Evolutionary conservation across 2,329 filamentous ascomycete species (phyloP).

Genomic region (Cryphonectria naterciae): DNA sequence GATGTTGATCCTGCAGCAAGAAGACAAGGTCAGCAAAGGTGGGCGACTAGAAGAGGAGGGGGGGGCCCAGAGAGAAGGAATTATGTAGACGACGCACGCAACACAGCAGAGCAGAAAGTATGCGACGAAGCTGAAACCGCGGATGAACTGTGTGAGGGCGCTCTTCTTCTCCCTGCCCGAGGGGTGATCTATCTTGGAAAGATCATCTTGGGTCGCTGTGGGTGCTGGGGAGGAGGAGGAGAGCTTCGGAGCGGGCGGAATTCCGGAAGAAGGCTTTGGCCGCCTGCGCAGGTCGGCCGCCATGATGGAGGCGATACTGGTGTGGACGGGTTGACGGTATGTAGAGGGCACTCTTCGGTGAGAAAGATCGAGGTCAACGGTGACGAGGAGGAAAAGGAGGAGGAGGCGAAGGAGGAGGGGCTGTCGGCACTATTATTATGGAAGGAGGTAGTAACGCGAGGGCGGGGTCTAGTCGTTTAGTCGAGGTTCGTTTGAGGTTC

Average conservation of each 20-base stretch:
- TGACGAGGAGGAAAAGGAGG: neutral
- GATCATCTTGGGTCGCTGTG: conserved; percentile 26
- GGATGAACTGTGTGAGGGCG: conserved; percentile 51
- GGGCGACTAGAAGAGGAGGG: neutral
- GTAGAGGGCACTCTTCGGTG: neutral
- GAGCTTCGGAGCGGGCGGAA: conserved; percentile 32
- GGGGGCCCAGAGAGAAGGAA: neutral
- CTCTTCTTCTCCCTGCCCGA: conserved; percentile 61
- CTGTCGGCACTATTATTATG: neutral
- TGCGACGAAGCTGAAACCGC: conserved; percentile 54
- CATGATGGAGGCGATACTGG: conserved; percentile 35
- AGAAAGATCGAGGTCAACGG: neutral
- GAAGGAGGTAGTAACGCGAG: neutral
- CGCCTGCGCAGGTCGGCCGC: conserved; percentile 44
- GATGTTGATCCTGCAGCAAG: conserved; percentile 57
- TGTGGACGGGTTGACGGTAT: too few relatives aligned
- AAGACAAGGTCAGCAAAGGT: conserved; percentile 14
- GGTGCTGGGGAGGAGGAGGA: conserved; percentile 39
- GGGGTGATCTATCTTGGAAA: conserved; percentile 46
- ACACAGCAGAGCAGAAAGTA: conserved; percentile 57
- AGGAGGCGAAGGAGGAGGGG: neutral
- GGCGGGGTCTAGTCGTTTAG: neutral
- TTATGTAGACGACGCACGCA: conserved; percentile 48
- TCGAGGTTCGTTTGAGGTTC: neutral
- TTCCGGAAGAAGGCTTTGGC: conserved; percentile 30